A percentile compares a stretch with the other conserved stretches of the same genome.
Evolutionary conservation across 2,329 filamentous ascomycete genomes (phyloP).

Genomic region (Talaromyces albobiverticillius): DNA sequence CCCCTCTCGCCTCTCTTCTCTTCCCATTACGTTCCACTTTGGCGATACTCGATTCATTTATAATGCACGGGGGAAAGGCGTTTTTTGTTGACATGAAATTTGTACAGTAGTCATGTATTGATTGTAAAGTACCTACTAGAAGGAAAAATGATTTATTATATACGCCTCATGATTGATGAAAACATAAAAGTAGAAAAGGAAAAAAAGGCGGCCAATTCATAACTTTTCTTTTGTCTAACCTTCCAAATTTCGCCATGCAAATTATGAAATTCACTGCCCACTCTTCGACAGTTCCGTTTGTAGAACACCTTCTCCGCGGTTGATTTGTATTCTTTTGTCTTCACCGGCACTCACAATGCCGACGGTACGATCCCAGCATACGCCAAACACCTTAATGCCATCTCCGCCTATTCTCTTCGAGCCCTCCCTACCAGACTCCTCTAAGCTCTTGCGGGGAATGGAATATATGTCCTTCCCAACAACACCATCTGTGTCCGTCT

Average conservation of each 20-base stretch:
- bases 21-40: background rate
- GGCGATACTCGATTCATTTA: conserved; percentile 9
- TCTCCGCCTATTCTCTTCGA: conserved; percentile 66
- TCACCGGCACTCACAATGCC: conserved; percentile 91
- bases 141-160: conserved; percentile 1
- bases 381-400: conserved; percentile 84
- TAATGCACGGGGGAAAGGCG: conserved; percentile 13
- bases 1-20: background rate
- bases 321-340: conserved; percentile 93
- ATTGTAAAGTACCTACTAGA: conserved; percentile 6
- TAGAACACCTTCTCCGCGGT: conserved; percentile 59
- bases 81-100: conserved; percentile 14
- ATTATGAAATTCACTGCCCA: too few species aligned
- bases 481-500: conserved; percentile 57
- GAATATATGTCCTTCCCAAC: conserved; percentile 72
- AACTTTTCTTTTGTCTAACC: background rate
- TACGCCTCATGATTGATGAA: background rate
- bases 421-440: conserved; percentile 59
- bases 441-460: conserved; percentile 71
- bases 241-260: conserved; percentile 14
- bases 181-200: background rate
- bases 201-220: background rate
- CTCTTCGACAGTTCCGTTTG: conserved; percentile 20
- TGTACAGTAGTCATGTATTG: background rate
- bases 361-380: conserved; percentile 79